phyloP scores from a whole-genome alignment of 129 eudicot genomes.

The Lactuca sativa region DNA sequence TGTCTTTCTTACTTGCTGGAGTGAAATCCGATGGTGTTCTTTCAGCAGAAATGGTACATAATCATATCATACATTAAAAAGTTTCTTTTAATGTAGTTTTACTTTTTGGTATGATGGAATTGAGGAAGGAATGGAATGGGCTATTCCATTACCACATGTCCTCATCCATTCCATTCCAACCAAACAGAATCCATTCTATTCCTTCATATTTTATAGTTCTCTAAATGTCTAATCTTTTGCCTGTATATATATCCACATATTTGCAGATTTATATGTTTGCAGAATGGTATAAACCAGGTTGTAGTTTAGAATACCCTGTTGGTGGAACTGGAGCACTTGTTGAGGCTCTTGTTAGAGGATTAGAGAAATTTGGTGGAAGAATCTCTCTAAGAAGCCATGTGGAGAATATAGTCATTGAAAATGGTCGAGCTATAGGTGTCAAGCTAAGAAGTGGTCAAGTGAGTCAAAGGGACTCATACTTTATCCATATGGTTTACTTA shows the following conservation, averaged over 20 bases:
- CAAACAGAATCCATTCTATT: not conserved
- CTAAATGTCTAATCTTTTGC: not conserved
- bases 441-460: constrained; percentile 92
- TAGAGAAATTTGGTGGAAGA: constrained; percentile 81
- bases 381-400: constrained; percentile 84
- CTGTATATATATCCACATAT: constrained; percentile 11
- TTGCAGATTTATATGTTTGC: constrained; percentile 94
- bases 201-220: not conserved
- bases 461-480: constrained; percentile 32
- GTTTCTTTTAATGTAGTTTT: too few species aligned
- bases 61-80: not conserved
- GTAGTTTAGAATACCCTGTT: constrained; percentile 84
- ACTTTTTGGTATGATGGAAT: too few species aligned
- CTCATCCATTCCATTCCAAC: not conserved
- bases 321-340: constrained; percentile 90
- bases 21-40: constrained; percentile 96
- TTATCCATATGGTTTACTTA: not conserved
- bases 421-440: constrained; percentile 91
- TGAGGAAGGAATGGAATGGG: too few species aligned
- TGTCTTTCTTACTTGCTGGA: constrained; percentile 92
- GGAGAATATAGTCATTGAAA: constrained; percentile 70
- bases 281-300: constrained; percentile 97
- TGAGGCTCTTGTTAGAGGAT: constrained; percentile 86
- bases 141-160: too few species aligned
- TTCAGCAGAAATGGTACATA: constrained; percentile 94